Conservation (phyloP, 352 stramenopile species). For the Heterotrichella gracilis region DNA sequence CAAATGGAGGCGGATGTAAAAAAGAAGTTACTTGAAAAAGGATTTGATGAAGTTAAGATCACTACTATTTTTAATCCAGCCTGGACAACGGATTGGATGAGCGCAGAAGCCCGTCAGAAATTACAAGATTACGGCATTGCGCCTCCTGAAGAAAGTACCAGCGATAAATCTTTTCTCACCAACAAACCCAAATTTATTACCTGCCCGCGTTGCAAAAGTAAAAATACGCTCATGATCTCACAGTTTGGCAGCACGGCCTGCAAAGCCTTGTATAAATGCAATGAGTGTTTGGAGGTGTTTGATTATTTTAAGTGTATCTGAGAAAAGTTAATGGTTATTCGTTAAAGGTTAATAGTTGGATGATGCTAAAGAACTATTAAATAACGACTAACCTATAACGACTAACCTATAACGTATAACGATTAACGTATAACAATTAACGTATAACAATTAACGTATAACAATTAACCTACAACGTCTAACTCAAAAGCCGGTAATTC, state of each 20-base stretch:
- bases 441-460: no score
- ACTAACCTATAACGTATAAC: no score
- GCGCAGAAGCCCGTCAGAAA: background rate
- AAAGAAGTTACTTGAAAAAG: background rate
- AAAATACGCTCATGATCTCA: background rate
- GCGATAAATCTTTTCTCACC: background rate
- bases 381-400: no score
- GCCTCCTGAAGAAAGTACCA: background rate
- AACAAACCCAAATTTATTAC: background rate
- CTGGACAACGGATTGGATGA: background rate
- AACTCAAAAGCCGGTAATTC: background rate
- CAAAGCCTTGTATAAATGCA: background rate
- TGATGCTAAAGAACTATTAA: no score
- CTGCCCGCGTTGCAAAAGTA: background rate
- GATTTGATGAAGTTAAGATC: background rate
- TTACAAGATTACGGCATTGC: background rate
- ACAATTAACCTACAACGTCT: no score
- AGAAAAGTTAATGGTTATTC: no score
- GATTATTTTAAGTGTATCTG: slow-evolving; percentile 11
- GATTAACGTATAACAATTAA: no score
- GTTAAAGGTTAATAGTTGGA: no score
- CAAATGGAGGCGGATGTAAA: background rate
- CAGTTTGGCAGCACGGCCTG: background rate
- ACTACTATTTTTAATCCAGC: background rate
- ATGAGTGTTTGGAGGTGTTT: background rate